phyloP scores from a whole-genome alignment of 225 moss, liverwort and hornwort genomes.

The Marchantia paleacea region DNA sequence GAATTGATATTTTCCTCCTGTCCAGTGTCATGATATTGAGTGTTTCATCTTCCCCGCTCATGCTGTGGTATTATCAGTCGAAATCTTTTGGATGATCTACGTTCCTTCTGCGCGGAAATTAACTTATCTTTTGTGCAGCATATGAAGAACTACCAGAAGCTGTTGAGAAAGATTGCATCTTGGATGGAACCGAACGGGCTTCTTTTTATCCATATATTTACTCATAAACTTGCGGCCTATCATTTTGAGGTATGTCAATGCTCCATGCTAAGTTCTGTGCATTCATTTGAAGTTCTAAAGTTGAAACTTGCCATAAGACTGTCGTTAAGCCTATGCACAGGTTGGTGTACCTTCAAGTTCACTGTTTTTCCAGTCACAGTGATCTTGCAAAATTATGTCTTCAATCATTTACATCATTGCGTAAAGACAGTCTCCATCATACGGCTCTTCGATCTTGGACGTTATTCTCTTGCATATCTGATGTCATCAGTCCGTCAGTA shows the following conservation, averaged over 20 bases:
- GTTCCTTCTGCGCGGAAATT: background rate
- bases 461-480: too few species aligned
- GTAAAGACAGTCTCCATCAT: too few species aligned
- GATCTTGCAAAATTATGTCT: too few species aligned
- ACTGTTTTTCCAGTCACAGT: background rate
- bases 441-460: too few species aligned
- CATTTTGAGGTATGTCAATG: constrained; percentile 69
- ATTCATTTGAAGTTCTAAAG: background rate
- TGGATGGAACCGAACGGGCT: constrained; percentile 86
- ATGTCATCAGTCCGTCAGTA: too few species aligned
- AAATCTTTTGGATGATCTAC: background rate
- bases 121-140: constrained; percentile 53
- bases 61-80: background rate
- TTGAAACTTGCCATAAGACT: background rate
- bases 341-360: background rate
- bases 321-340: background rate
- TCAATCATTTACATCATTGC: too few species aligned
- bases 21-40: background rate
- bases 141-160: constrained; percentile 96
- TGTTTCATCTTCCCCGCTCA: background rate
- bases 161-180: constrained; percentile 64
- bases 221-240: constrained; percentile 68
- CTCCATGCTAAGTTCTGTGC: background rate
- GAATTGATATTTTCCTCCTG: background rate
- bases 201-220: constrained; percentile 78